A percentile compares a stretch with the other conserved stretches of the same genome.
phyloP scores from a whole-genome alignment of 1,139 yeast species.

The Geotrichum klebahnii region DNA sequence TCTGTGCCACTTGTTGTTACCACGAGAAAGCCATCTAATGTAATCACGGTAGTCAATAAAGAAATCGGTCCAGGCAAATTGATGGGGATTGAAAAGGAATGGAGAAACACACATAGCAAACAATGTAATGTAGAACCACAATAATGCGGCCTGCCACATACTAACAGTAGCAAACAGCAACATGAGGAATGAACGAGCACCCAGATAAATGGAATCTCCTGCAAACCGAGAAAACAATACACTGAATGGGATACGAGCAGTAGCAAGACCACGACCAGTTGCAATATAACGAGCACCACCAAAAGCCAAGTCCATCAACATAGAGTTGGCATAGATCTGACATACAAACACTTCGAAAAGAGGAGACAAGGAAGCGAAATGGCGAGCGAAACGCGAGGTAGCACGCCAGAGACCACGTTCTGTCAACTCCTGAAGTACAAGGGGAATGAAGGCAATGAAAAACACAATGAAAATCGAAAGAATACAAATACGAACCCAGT shows the following conservation, averaged over 20 bases:
- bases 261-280: conserved; percentile 98
- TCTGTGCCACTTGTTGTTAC: conserved; percentile 98
- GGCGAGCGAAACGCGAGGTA: conserved; percentile 83
- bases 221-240: conserved; percentile 95
- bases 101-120: conserved; percentile 90
- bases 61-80: conserved; percentile 98
- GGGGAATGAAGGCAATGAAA: conserved; percentile 94
- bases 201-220: conserved; percentile 93
- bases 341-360: conserved; percentile 97
- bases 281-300: conserved; percentile 99
- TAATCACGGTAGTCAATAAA: conserved; percentile 97
- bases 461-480: conserved; percentile 96
- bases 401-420: conserved; percentile 98
- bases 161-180: conserved; percentile 86
- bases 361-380: conserved; percentile 85
- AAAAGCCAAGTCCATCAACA: conserved; percentile 85
- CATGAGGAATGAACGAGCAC: conserved; percentile 87
- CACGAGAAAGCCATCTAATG: conserved; percentile 97
- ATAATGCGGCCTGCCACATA: conserved; percentile 94
- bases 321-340: conserved; percentile 91
- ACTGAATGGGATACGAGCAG: conserved; percentile 96
- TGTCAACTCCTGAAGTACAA: conserved; percentile 92
- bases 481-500: conserved; percentile 97
- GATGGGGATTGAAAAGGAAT: conserved; percentile 95
- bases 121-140: conserved; percentile 98